Conservation (phyloP, 2,329 filamentous ascomycete genomes). For the Fusarium acutatum region DNA sequence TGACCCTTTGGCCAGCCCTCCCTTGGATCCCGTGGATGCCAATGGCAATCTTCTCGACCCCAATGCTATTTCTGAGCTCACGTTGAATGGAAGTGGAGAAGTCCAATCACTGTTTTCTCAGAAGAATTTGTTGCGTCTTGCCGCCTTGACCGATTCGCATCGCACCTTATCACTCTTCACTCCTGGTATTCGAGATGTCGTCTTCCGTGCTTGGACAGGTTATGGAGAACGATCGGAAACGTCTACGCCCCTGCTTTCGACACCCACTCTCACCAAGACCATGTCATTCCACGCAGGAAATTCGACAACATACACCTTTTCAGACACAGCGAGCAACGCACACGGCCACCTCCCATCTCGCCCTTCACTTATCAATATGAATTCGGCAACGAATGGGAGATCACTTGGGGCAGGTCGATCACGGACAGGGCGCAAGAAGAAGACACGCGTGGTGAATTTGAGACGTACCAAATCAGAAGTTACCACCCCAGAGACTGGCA, state of each 20-base stretch:
- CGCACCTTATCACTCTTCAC: slow-evolving; percentile 92
- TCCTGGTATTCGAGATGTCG: slow-evolving; percentile 85
- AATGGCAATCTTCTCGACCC: slow-evolving; percentile 80
- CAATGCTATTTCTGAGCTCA: slow-evolving; percentile 77
- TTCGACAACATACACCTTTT: slow-evolving; percentile 77
- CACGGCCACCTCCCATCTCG: slow-evolving; percentile 73
- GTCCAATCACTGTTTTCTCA: slow-evolving; percentile 92
- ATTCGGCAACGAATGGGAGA: slow-evolving; percentile 69
- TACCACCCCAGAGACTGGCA: slow-evolving; percentile 60
- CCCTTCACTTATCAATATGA: slow-evolving; percentile 70
- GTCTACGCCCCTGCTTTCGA: slow-evolving; percentile 56
- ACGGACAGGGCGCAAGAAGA: slow-evolving; percentile 76
- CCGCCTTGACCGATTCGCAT: slow-evolving; percentile 85
- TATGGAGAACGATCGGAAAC: slow-evolving; percentile 75
- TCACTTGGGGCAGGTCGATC: slow-evolving; percentile 70
- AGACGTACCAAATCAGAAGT: slow-evolving; percentile 67
- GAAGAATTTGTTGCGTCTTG: slow-evolving; percentile 87
- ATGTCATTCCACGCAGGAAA: slow-evolving; percentile 68
- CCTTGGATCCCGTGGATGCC: slow-evolving; percentile 82
- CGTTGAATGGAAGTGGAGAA: slow-evolving; percentile 81
- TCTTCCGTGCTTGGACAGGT: slow-evolving; percentile 92
- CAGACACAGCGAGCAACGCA: slow-evolving; percentile 71
- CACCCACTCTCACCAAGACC: slow-evolving; percentile 67
- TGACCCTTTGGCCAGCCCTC: slow-evolving; percentile 83
- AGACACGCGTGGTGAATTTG: slow-evolving; percentile 83